Base-by-base conservation (phyloP, 2,329 filamentous ascomycete genomes). In the Emmonsia crescens region DNA sequence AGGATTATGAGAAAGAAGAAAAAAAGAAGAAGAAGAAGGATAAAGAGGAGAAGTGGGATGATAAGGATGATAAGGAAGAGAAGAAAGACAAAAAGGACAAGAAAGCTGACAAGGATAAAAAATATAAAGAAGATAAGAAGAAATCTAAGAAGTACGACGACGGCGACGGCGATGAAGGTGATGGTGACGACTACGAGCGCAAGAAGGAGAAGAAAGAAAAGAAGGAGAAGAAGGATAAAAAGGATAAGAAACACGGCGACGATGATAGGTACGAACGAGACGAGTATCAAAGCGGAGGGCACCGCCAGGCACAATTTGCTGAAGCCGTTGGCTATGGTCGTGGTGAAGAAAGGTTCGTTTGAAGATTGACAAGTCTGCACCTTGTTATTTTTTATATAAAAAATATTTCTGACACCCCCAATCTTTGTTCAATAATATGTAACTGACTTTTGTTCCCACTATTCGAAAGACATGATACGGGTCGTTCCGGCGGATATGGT, bases 121-220 rank as follows among this genome's bases (percentile, higher is more conserved):
- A 62, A 42, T 24, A 62, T 21, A 61, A 63, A 24, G 58, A 63
- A 14, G 29, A 63, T n/a, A 60, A 62, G 21, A 48, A 60, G 16
- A 60, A 59, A 19, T 16, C 44, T 24, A 60, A 63, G 27, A 29
- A 63, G 36, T 9, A 42, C 12, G n/a, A 58, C 16, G 24, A 61
- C 27, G 27, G 55, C 16, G 46, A 59, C 12, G 38, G 49, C 21
- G 27, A 62, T n/a, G 36, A 61, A n/a, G 58, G 52, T 27, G 61
- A 62, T 29, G 57, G 51, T 19, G 31, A 63, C 24, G 44, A 62
- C 9, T 44, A 44, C 6, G 24, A 60, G 12, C n/a, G 56, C 10
- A 60, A 61, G 33, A 60, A 66, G 40, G 61, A 54, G 51, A 66
- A 40, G 64, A 62, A 31, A 57, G 63, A 52, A n/a, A 44, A 65